Base-by-base conservation (phyloP, 2,329 filamentous ascomycete species). In the Monilinia laxa region DNA sequence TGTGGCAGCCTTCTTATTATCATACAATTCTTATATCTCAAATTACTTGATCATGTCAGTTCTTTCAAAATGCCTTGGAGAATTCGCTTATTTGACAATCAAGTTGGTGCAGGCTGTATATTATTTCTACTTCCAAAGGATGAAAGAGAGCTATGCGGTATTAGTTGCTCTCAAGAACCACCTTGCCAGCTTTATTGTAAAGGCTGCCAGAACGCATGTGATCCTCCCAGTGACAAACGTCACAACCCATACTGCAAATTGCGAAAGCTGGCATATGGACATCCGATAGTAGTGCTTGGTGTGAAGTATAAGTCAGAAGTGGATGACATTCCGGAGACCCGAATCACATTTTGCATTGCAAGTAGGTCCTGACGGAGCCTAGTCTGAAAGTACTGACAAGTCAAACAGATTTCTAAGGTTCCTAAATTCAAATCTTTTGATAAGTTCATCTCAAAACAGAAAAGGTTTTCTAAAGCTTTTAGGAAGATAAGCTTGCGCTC, bases 321-420 rank as follows among this genome's bases (percentile, higher is more conserved):
- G 28, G 28, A 31, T 31, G 6, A 31, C 25, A 23, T 9, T 4
- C 23, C 28, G 40, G 12, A 20, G 6, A 31, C 10, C 40, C n/a
- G 28, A 45, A 25, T 58, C 11, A 58, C 56, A 11, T 45, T 58
- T 58, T 23, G 28, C 18, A 58, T 58, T 58, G 56, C 45, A 23
- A 45, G 56, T 2, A 45, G 5, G 6, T 6, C 28, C 6, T 31
- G 28, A 31, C 28, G 28, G 28, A 31, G 28, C 6, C 28, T 31
- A 6, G 28, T 31, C 3, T 6, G 28, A 31, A 31, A 3, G 28
- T 31, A 31, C 28, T 31, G 28, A 31, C 28, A 31, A 31, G 28
- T 31, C 6, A 6, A 31, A 31, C 6, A 31, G 28, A 31, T 31
- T 3, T 31, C 28, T 31, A 6, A 3, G 28, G 3, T 31, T 31